These are phyloP conservation scores for Lachancea mirantina DNA, from an alignment of 805 yeast species.

Conservation along the genomic window DNA sequence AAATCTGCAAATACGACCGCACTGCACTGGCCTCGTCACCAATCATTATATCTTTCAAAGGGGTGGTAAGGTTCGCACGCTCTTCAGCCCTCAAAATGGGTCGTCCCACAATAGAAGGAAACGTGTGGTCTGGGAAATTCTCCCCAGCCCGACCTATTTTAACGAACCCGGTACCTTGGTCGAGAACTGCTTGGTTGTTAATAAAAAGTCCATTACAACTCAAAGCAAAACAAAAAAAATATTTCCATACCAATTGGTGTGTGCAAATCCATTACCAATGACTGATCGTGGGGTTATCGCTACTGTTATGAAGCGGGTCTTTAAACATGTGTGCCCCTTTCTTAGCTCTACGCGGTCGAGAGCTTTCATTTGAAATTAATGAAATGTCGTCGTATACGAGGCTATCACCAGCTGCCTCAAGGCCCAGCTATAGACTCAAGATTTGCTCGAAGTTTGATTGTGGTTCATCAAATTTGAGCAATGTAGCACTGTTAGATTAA, in stretches of 20 bases:
- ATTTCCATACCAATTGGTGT: constrained; percentile 29
- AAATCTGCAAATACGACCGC: constrained; percentile 80
- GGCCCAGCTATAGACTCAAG: no score
- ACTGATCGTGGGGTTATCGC: no score
- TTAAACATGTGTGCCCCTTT: no score
- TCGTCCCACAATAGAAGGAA: constrained; percentile 95
- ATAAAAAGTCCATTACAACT: not conserved
- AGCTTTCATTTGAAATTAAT: no score
- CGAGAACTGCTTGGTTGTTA: constrained; percentile 77
- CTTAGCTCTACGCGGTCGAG: no score
- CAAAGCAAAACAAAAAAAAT: not conserved
- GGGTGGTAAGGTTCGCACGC: constrained; percentile 51
- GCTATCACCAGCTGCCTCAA: no score
- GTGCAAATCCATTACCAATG: constrained; percentile 33
- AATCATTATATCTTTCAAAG: constrained; percentile 94
- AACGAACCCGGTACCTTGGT: constrained; percentile 98
- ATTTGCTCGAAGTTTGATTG: no score
- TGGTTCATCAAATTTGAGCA: no score
- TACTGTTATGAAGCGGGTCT: no score
- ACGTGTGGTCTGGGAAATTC: constrained; percentile 94
- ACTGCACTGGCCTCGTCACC: constrained; percentile 93
- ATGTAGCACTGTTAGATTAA: no score
- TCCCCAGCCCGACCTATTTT: constrained; percentile 95
- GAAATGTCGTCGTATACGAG: no score
- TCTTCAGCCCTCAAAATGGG: constrained; percentile 97